Evolutionary conservation across 306 rosid genomes (phyloP), one percentile per base, ranked within the genome.

Genomic region (Cicer cuneatum): DNA sequence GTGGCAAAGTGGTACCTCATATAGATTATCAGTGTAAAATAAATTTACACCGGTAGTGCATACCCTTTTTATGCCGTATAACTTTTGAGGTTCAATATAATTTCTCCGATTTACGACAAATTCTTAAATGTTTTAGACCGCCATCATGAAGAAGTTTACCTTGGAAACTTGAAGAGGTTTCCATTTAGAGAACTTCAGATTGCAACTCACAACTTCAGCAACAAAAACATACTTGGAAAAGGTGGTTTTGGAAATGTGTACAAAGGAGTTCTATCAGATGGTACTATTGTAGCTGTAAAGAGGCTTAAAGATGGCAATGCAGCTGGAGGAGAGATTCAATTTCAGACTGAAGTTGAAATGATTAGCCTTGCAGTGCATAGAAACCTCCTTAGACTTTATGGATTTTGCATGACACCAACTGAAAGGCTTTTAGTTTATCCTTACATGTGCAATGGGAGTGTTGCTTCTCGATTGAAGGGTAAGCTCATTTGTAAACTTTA

Each of bases 301-400:
- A 84, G 88, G 60, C 85, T 84, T 12, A 84, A 78, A 74, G 88
- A 84, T 70, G 85, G 88, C 6, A 84, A 84, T 74, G 88, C 88
- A 71, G 39, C 24, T 42, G 88, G 88, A 63, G 88, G 88, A 58
- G 88, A 81, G 77, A 80, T 84, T 47, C 87, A 84, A 47, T 84
- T 84, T 64, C 87, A 84, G 66, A 84, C 87, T 5, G 87, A 84
- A 74, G 85, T 84, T 37, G 88, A 84, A 74, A 84, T 84, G 88
- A 84, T 84, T 42, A 84, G 88, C 48, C 46, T 84, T 0, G 88
- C 88, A 1, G 88, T 81, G n/a, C 88, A 84, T 66, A 58, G 88
- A 49, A 78, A 84, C 71, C 85, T 84, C 58, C 88, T 84, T 60
- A 78, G 79, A 66, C 81, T 84, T 6, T 84, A 84, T 51, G 88